phyloP scores from a whole-genome alignment of 768 basidiomycete genomes.

The Aureoboletus auriporus region DNA sequence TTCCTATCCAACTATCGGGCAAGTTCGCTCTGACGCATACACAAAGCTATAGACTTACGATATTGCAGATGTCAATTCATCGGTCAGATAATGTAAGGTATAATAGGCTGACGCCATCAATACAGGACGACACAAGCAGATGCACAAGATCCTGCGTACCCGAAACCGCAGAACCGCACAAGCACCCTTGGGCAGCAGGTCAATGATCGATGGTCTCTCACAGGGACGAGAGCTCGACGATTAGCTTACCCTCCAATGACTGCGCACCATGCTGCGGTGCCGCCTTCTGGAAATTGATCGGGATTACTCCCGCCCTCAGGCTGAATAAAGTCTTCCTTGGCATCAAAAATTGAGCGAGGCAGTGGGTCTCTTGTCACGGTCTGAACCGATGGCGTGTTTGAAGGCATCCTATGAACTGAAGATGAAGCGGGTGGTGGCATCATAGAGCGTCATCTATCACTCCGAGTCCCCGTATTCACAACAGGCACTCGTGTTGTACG shows the following conservation, averaged over 20 bases:
- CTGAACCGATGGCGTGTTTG: background rate
- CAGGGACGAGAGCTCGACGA: no score
- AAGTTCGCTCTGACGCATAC: background rate
- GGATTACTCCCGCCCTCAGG: background rate
- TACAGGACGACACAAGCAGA: background rate
- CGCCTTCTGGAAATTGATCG: constrained; percentile 26
- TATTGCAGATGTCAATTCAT: constrained; percentile 32
- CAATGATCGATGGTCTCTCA: no score
- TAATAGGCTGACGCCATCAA: constrained; percentile 33
- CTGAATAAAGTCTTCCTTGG: background rate
- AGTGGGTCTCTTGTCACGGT: background rate
- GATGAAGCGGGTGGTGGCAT: no score
- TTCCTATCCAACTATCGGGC: constrained; percentile 40
- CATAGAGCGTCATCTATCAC: no score
- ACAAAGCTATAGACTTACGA: constrained; percentile 25
- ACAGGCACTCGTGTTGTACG: no score
- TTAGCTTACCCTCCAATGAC: constrained; percentile 21
- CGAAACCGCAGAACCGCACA: constrained; percentile 31
- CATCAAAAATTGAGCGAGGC: background rate
- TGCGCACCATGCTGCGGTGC: constrained; percentile 21
- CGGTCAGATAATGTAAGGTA: constrained; percentile 31
- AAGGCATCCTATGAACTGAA: constrained; percentile 1
- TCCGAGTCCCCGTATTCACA: no score
- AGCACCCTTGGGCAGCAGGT: constrained; percentile 15
- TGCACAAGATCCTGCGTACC: constrained; percentile 21